Percentiles rank a stretch among this genome's conserved stretches.
Evolutionary conservation across 768 basidiomycete genomes (phyloP).

Genomic region (Paxillus involutus): DNA sequence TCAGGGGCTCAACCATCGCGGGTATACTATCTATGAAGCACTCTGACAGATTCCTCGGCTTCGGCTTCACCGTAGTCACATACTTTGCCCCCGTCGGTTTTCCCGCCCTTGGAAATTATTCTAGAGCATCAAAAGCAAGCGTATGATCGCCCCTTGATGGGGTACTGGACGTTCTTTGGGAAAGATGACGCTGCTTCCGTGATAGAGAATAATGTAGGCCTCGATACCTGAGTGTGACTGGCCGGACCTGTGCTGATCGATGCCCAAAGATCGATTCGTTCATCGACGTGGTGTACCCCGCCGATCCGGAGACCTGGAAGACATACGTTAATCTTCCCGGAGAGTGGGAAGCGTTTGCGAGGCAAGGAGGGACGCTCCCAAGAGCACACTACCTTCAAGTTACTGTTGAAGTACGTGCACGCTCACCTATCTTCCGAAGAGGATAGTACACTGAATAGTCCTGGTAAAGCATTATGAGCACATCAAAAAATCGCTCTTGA

Average conservation of each 20-base stretch:
- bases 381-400: slow-evolving; percentile 34
- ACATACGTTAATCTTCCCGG: slow-evolving; percentile 36
- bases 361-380: slow-evolving; percentile 19
- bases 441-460: neutral
- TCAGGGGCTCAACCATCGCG: slow-evolving; percentile 35
- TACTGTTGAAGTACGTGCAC: slow-evolving; percentile 28
- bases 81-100: slow-evolving; percentile 30
- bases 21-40: slow-evolving; percentile 39
- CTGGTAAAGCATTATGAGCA: slow-evolving; percentile 27
- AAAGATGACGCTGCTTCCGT: slow-evolving; percentile 29
- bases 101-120: slow-evolving; percentile 26
- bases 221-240: neutral
- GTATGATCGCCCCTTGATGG: slow-evolving; percentile 39
- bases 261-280: slow-evolving; percentile 38
- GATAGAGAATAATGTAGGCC: slow-evolving; percentile 36
- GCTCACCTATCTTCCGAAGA: neutral
- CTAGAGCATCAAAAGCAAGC: slow-evolving; percentile 24
- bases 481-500: slow-evolving; percentile 25
- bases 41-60: slow-evolving; percentile 41
- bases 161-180: slow-evolving; percentile 42
- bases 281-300: slow-evolving; percentile 33
- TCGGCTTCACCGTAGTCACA: slow-evolving; percentile 36
- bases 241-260: neutral
- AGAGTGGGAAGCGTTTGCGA: slow-evolving; percentile 30
- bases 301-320: slow-evolving; percentile 35